A percentile compares a stretch with the other conserved stretches of the same genome.
Evolutionary conservation across 345 rosid species (phyloP).

Genomic region (Aquilaria malaccensis): DNA sequence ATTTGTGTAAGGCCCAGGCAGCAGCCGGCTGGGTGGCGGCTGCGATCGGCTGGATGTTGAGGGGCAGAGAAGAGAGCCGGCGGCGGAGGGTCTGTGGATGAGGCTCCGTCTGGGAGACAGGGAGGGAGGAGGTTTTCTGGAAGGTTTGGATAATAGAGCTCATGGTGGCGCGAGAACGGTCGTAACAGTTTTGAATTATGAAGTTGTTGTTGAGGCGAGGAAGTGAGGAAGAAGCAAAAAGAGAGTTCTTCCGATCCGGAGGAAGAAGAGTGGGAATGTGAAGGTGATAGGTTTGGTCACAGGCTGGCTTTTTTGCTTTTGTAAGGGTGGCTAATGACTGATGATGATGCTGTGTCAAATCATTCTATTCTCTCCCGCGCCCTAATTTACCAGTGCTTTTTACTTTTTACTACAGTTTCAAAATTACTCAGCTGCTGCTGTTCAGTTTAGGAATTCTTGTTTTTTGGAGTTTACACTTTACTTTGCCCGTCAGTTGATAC

Average conservation of each 20-base stretch:
- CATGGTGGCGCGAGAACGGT: slow-evolving; percentile 27
- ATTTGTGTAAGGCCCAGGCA: slow-evolving; percentile 49
- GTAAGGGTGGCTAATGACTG: background rate
- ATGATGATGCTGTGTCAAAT: slow-evolving; percentile 24
- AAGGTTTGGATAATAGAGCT: slow-evolving; percentile 54
- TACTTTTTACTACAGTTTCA: too few species aligned
- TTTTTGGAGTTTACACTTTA: too few species aligned
- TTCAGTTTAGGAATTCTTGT: too few species aligned
- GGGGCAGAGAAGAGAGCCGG: slow-evolving; percentile 75
- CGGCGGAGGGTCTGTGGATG: slow-evolving; percentile 39
- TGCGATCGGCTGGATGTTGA: slow-evolving; percentile 31
- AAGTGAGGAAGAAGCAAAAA: slow-evolving; percentile 10
- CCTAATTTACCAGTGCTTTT: too few species aligned
- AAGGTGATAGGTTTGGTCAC: slow-evolving; percentile 47
- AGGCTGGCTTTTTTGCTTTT: slow-evolving; percentile 41
- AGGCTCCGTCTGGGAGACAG: slow-evolving; percentile 37
- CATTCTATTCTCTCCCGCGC: background rate
- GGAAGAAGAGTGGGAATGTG: slow-evolving; percentile 16
- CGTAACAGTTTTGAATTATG: background rate
- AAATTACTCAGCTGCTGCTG: too few species aligned
- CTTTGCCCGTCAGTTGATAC: too few species aligned
- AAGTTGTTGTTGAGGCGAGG: background rate
- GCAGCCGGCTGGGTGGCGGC: slow-evolving; percentile 25
- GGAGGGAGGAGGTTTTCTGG: slow-evolving; percentile 41
- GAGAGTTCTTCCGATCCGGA: background rate